Evolutionary conservation across 208 protist genomes (phyloP), one percentile per base, ranked within the genome.

Genomic region (Wallacemonas sp.): DNA sequence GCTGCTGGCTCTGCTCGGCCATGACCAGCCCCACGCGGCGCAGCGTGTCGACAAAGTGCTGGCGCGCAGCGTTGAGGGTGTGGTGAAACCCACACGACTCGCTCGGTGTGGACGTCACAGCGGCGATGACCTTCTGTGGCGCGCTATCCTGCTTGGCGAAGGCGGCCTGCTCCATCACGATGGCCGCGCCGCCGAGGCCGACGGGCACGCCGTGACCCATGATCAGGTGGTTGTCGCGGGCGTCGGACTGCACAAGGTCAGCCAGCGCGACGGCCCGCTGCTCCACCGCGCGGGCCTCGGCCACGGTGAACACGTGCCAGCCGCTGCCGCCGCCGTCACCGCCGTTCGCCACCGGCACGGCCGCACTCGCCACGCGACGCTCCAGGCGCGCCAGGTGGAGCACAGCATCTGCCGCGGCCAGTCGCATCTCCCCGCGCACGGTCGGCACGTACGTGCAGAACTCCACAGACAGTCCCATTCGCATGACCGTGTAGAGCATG

Each of bases 381-480:
- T 59, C 52, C 3, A 79, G 46, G 2, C 61, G 31, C 57, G 75
- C 39, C 3, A 79, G 61, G 38, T 75, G 65, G 12, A 67, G 46
- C 50, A 79, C 74, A n/a, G 69, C 61, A 50, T 79, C 74, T 2
- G 74, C 74, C n/a, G 74, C 42, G 20, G 68, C 70, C 26, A 67
- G 41, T 10, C 70, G 69, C 74, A 69, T 62, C 69, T 79, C 74
- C 8, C 69, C 73, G 10, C 69, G 74, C 64, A 75, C n/a, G 8
- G 68, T 66, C 44, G 74, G 49, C 29, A 72, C 69, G 25, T 72
- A 79, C 16, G 50, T 54, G 52, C 33, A 72, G 45, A 79, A 79
- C 16, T 79, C 64, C 31, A 49, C 48, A 1, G 74, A 68, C 20
- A 79, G 45, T 29, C 67, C 68, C 31, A 79, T 61, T 0, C 65